Percentiles rank a stretch among this genome's conserved stretches.
Evolutionary conservation across 192 early-diverging fungal genomes (phyloP).

Genomic region (Linnemannia schmuckeri): DNA sequence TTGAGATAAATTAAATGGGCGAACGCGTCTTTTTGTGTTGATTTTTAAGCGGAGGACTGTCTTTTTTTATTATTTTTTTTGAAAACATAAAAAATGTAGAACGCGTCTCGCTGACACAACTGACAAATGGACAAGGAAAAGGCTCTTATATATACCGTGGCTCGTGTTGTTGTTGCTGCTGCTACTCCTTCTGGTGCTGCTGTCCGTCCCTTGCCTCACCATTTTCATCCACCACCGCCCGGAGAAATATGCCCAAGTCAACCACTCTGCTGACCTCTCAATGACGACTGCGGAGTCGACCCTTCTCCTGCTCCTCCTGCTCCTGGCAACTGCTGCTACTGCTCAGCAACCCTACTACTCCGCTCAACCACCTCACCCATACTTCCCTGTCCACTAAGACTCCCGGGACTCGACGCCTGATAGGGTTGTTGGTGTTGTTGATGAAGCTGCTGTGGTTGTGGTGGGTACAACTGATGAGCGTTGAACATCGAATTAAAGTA

Average conservation of each 20-base stretch:
- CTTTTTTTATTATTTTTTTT: not conserved
- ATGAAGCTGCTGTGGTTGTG: not conserved
- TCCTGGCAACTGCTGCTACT: not conserved
- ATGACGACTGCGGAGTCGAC: too few species aligned
- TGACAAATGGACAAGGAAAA: not conserved
- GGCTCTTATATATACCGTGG: not conserved
- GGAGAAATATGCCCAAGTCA: not conserved
- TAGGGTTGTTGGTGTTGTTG: not conserved
- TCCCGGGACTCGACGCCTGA: not conserved
- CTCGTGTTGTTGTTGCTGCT: not conserved
- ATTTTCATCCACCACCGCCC: not conserved
- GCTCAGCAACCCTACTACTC: not conserved
- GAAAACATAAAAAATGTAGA: not conserved
- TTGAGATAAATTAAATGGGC: not conserved
- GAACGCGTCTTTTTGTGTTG: not conserved
- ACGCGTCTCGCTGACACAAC: not conserved
- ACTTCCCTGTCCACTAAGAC: too few species aligned
- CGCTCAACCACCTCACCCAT: too few species aligned
- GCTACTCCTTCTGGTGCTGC: not conserved
- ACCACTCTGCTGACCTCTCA: not conserved
- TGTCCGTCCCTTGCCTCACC: not conserved
- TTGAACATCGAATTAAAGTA: not conserved
- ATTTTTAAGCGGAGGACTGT: not conserved
- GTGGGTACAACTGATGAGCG: not conserved
- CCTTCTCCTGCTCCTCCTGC: not conserved